Percentiles rank a stretch among this genome's conserved stretches.
phyloP scores from a whole-genome alignment of 2,329 filamentous ascomycete species.

The Nigrospora osmanthi region DNA sequence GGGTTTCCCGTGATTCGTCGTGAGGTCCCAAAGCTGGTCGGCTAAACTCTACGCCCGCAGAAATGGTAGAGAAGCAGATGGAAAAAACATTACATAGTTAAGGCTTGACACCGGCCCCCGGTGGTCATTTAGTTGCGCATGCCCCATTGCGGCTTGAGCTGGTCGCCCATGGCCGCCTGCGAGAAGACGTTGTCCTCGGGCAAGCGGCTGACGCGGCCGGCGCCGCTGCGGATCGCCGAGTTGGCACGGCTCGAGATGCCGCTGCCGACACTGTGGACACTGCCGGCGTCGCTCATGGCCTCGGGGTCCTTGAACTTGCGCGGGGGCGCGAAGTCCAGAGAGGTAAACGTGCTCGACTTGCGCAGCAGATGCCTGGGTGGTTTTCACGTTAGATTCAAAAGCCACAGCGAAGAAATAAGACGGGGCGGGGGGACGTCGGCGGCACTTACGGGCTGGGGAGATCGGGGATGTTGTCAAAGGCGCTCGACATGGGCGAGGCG shows the following conservation, averaged over 20 bases:
- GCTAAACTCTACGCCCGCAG: conserved; percentile 1
- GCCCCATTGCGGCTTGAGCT: conserved; percentile 52
- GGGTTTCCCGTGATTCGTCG: not conserved
- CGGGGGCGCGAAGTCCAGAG: conserved; percentile 73
- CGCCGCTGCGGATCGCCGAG: conserved; percentile 69
- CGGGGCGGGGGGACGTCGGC: not conserved
- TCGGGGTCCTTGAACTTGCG: conserved; percentile 61
- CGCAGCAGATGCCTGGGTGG: conserved; percentile 56
- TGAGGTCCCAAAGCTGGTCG: not conserved
- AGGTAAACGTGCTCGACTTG: conserved; percentile 72
- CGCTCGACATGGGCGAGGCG: conserved; percentile 70
- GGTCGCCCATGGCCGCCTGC: conserved; percentile 54
- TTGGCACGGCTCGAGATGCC: conserved; percentile 66
- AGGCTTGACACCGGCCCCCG: not conserved
- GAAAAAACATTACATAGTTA: not conserved
- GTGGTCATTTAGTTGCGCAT: conserved; percentile 34
- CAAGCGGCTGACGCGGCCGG: conserved; percentile 78
- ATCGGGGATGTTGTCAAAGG: conserved; percentile 78
- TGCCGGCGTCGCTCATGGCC: conserved; percentile 56
- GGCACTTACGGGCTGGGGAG: conserved; percentile 84
- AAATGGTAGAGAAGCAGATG: not conserved
- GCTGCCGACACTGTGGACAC: conserved; percentile 64
- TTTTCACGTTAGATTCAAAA: conserved; percentile 7
- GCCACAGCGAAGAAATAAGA: conserved; percentile 7
- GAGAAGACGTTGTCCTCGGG: conserved; percentile 78